Conservation (phyloP, 495 filamentous ascomycete species). For the Annulohypoxylon maeteangense region DNA sequence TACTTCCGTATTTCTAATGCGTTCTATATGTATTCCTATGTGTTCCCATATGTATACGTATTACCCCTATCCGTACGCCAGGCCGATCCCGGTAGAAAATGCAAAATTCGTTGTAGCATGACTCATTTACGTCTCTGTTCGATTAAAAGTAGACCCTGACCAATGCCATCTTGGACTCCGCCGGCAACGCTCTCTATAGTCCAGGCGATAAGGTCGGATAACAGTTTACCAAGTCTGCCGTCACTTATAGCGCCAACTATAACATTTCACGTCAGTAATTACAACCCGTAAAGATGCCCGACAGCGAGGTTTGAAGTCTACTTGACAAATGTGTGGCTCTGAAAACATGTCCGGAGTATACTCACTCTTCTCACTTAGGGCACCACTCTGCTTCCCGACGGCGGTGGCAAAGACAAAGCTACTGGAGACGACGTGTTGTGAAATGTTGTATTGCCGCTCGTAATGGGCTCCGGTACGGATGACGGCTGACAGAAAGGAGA, state of each 20-base stretch:
- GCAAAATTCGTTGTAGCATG: conserved; percentile 27
- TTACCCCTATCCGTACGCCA: conserved; percentile 18
- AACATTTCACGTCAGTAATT: conserved; percentile 15
- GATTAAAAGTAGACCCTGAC: conserved; percentile 66
- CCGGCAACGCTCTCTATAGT: conserved; percentile 68
- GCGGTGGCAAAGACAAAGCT: conserved; percentile 63
- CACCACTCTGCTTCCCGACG: conserved; percentile 62
- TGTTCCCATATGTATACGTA: not conserved
- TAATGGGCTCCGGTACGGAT: conserved; percentile 65
- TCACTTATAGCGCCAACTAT: conserved; percentile 63
- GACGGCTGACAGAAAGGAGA: conserved; percentile 69
- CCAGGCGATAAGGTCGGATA: conserved; percentile 64
- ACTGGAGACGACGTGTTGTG: conserved; percentile 62
- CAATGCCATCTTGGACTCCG: conserved; percentile 72
- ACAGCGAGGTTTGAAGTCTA: not conserved
- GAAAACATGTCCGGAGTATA: not conserved
- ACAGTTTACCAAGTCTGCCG: conserved; percentile 63
- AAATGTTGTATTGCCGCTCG: conserved; percentile 72
- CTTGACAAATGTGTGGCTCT: not conserved
- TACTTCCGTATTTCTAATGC: conserved; percentile 21
- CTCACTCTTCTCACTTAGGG: conserved; percentile 56
- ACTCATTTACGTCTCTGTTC: conserved; percentile 46
- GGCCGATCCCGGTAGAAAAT: conserved; percentile 3
- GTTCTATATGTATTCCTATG: conserved; percentile 11
- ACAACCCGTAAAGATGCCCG: not conserved